A percentile compares a stretch with the other conserved stretches of the same genome.
phyloP scores from a whole-genome alignment of 2,329 filamentous ascomycete genomes.

The Gliomastix tumulicola region DNA sequence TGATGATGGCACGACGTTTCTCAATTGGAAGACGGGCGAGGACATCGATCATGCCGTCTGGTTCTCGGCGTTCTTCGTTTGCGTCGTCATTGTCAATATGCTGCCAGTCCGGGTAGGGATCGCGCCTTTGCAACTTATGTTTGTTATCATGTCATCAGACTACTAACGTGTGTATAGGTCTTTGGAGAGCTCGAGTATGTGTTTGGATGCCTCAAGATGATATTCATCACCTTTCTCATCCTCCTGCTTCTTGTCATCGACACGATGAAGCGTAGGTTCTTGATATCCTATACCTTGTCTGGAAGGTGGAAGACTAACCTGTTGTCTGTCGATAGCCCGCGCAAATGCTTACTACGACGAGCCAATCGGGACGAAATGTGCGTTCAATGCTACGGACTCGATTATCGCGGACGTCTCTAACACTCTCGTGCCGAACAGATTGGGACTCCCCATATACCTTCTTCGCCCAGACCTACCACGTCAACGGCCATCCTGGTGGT shows the following conservation, averaged over 20 bases:
- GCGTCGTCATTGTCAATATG: conserved; percentile 24
- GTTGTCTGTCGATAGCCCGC: conserved; percentile 14
- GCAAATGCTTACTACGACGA: conserved; percentile 25
- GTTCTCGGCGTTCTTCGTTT: conserved; percentile 25
- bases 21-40: conserved; percentile 22
- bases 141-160: no score
- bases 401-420: no score
- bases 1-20: conserved; percentile 35
- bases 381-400: no score
- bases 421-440: conserved; percentile 2
- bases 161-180: no score
- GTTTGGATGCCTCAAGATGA: conserved; percentile 27
- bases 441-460: conserved; percentile 23
- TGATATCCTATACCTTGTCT: no score
- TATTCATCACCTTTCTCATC: conserved; percentile 24
- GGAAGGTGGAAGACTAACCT: neutral
- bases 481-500: no score
- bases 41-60: conserved; percentile 26
- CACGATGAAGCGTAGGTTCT: conserved; percentile 22
- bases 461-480: conserved; percentile 22
- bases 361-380: conserved; percentile 25
- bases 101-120: conserved; percentile 28
- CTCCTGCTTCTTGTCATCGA: conserved; percentile 28
- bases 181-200: conserved; percentile 28
- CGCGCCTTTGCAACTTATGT: no score